Percentiles rank a stretch among this genome's conserved stretches.
These are phyloP conservation scores for Solanum tarijense DNA, from an alignment of 257 asterid species.

Conservation along the genomic window DNA sequence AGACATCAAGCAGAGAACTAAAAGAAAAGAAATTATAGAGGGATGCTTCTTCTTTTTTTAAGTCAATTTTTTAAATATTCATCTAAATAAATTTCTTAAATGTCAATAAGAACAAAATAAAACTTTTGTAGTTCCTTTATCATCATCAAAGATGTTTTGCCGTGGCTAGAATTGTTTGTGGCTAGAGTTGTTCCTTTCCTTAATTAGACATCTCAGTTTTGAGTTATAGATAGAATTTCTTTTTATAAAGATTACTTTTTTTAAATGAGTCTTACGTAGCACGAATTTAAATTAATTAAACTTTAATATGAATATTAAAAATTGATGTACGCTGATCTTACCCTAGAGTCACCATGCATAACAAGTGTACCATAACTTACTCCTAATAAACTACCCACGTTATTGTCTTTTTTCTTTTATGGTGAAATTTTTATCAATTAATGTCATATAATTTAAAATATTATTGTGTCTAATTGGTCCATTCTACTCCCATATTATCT, in stretches of 20 bases:
- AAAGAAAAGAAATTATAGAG: no score
- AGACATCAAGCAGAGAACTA: no score
- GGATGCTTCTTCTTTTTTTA: fast-evolving
- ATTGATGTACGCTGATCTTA: no score
- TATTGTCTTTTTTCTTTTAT: not conserved
- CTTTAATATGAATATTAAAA: fast-evolving
- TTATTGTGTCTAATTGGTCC: not conserved
- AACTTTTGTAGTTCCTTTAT: not conserved
- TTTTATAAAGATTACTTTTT: fast-evolving
- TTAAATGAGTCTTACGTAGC: fast-evolving
- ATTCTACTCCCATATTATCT: not conserved
- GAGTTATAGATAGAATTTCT: not conserved
- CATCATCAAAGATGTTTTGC: not conserved
- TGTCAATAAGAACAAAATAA: not conserved
- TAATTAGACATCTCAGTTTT: not conserved
- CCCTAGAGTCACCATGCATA: not conserved
- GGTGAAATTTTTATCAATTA: not conserved
- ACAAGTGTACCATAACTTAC: not conserved
- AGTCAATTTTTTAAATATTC: not conserved
- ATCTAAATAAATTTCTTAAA: not conserved
- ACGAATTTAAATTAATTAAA: not conserved
- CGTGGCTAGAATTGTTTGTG: not conserved
- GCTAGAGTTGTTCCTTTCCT: not conserved
- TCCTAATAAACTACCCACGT: not conserved
- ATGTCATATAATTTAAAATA: not conserved